Evolutionary conservation across 495 filamentous ascomycete species (phyloP), one percentile per base, ranked within the genome.

Genomic region (Lasiosphaeria ovina): DNA sequence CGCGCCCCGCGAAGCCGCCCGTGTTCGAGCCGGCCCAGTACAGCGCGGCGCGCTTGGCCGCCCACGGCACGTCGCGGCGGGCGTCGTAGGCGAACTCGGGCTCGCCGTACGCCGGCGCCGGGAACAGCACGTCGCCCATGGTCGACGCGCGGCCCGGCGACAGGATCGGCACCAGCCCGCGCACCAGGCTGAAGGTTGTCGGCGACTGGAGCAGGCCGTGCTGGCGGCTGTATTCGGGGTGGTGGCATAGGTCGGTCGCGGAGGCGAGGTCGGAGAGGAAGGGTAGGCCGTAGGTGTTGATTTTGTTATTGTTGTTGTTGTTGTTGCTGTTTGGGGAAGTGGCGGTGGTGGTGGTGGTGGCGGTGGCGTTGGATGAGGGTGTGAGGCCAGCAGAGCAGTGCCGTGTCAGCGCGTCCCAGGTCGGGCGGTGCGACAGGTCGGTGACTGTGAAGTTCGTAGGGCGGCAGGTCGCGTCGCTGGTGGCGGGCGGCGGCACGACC

Each of bases 21-120:
- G 84, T 83, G 3, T 86, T 87, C 9, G 83, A 81, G 55, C 88
- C 88, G 31, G 88, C 81, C 89, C 89, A 92, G 55, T 89, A 79
- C 54, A 86, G 68, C 2, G 70, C 72, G 40, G 81, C 66, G 14
- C 69, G 62, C 69, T 89, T 91, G 17, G 78, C 48, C 0, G 66
- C 65, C 89, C 89, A 89, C n/a, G 71, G 57, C 8, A 11, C 57
- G 60, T 81, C 80, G 42, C 70, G 48, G 3, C 63, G 44, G 0
- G 63, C 52, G 40, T 74, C 61, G 62, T 82, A 81, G 11, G 17
- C 12, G 48, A 79, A 77, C 9, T 62, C 56, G 35, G 33, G 11
- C 36, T 65, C 52, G 6, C 64, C 33, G 65, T 77, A 77, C 3
- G 69, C 69, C 0, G 73, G 65, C 17, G 59, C 65, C 1, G 77